phyloP scores from a whole-genome alignment of 164 flowering plant genomes.

The Magnolia officinalis region DNA sequence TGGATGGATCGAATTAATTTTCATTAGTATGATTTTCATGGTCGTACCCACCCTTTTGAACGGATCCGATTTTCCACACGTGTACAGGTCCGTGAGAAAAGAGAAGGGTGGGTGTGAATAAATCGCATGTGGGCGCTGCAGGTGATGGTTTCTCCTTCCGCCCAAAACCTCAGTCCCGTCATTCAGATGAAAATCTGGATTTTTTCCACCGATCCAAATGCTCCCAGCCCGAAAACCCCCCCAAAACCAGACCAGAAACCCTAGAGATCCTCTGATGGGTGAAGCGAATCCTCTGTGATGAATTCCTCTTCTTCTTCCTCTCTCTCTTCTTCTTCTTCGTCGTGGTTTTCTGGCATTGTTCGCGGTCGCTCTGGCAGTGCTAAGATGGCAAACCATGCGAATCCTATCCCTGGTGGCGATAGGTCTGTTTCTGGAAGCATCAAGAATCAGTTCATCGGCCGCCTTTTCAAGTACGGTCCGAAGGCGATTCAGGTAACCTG shows the following conservation, averaged over 20 bases:
- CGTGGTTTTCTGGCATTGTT: constrained; percentile 83
- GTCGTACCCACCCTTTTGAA: too few species aligned
- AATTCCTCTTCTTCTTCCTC: constrained; percentile 8
- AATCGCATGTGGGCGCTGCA: not conserved
- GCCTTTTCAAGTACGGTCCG: constrained; percentile 79
- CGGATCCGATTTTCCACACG: too few species aligned
- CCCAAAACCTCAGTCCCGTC: not conserved
- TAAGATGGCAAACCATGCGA: constrained; percentile 30
- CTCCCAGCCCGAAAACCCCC: not conserved
- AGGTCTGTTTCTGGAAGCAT: constrained; percentile 35
- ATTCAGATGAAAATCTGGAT: not conserved
- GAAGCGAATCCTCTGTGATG: constrained; percentile 5
- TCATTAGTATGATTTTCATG: too few species aligned
- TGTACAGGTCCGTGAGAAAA: too few species aligned
- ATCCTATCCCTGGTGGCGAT: constrained; percentile 15
- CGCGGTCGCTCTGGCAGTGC: constrained; percentile 48
- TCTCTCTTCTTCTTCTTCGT: constrained; percentile 27
- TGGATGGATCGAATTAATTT: too few species aligned
- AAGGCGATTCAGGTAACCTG: constrained; percentile 58
- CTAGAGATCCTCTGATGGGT: not conserved
- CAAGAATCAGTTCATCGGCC: constrained; percentile 70
- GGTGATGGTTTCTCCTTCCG: not conserved
- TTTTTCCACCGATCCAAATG: not conserved
- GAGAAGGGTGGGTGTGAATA: too few species aligned
- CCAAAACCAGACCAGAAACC: not conserved